Evolutionary conservation across 148 eudicot species (phyloP), one percentile per base, ranked within the genome.

Genomic region (Bassia scoparia): DNA sequence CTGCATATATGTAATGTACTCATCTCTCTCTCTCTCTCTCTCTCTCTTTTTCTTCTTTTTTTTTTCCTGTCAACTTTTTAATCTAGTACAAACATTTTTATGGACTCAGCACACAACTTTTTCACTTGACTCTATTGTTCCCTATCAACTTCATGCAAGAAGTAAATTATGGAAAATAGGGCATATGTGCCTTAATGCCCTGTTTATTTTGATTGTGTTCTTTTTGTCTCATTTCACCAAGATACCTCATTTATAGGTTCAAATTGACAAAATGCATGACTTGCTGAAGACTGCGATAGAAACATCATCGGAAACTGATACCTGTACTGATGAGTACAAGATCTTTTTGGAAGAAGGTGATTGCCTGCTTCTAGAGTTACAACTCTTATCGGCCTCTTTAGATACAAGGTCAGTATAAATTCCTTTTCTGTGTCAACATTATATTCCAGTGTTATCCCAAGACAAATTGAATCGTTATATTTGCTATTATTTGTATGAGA

Each of bases 321-420:
- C 38, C n/a, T 16, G 69, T 26, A 21, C 72, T 59, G 73, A 76
- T 12, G 76, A 66, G 38, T 9, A 41, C 50, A 67, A 44, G 26
- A 34, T 21, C 24, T 63, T 30, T 72, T 68, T 60, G 29, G n/a
- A 61, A 29, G 64, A 76, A 58, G 67, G 76, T 71, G 79, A 76
- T 15, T 37, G 62, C 68, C 26, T 80, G 68, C 76, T 80, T 72
- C 66, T 71, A 59, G 83, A 80, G 69, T 76, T 80, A 48, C 69
- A 34, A 44, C 54, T 80, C 0, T 71, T 80, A 43, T 80, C 83
- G 33, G 76, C 79, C 29, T 38, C 75, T 43, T 34, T 80, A 21
- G 52, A 61, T 59, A 63, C 78, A 75, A 80, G 83, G 83, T 80
- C 62, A 58, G 79, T 80, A 60, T n/a, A 50, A 46, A 21, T 9